Evolutionary conservation across 306 rosid genomes (phyloP), one percentile per base, ranked within the genome.

Genomic region (Glycine soja): DNA sequence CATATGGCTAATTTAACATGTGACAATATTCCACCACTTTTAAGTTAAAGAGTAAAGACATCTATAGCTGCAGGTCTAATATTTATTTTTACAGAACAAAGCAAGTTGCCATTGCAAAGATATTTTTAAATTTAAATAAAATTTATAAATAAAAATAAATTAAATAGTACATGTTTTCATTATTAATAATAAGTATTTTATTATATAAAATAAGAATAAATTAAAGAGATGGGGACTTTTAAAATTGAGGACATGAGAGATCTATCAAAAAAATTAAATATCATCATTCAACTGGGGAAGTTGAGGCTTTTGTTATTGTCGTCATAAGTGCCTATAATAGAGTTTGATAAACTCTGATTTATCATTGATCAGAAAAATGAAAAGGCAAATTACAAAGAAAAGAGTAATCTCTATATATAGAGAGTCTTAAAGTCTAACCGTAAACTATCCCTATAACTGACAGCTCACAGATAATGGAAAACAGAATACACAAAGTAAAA

Each of bases 81-180:
- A 56, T 71, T 42, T 67, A 67, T 18, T 67, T 67, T 76, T 71
- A 64, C 53, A 10, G 38, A 54, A 57, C 40, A 19, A 19, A 14
- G 68, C 65, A 64, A 36, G 10, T 36, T 64, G 47, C 11, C 18
- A 13, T 34, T 64, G 47, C 24, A 64, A 8, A 34, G 4, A 36
- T 64, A 64, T 64, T 64, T 36, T 8, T 14, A 13, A 36, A 14
- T 36, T 13, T 36, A 36, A 36, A 62, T 19, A 58, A 58, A 19
- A 4, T 19, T 59, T 59, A 24, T 24, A 24, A 62, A 10, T 5
- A 12, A 63, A 63, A 12, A 62, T 6, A 64, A 64, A 13, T 63
- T 34, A 12, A 64, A 64, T 7, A 3, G 24, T 36, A 3, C 19
- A 34, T 64, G 46, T 13, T 34, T 34, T 63, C 63, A 24, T 63